phyloP scores from a whole-genome alignment of 306 rosid species.

The Quercus suber region DNA sequence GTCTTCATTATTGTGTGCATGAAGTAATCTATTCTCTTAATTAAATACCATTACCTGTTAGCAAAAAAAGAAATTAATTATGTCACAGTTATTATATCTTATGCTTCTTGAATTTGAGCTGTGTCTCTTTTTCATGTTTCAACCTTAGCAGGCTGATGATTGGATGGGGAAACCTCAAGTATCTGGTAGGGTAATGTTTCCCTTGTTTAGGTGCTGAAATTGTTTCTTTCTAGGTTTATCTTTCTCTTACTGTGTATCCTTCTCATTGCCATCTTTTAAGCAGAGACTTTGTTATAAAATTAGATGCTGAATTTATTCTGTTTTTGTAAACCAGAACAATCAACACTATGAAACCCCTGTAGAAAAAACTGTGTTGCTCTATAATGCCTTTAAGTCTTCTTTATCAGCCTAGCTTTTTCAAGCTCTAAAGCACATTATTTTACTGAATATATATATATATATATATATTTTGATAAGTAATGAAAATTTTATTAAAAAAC shows the following conservation, averaged over 20 bases:
- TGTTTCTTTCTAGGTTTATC: constrained; percentile 1
- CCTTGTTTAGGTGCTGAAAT: constrained; percentile 14
- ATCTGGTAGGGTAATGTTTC: constrained; percentile 48
- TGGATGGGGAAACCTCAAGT: constrained; percentile 25
- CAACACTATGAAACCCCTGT: neutral
- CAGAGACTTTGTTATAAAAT: neutral
- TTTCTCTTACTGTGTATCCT: neutral
- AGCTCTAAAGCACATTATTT: neutral
- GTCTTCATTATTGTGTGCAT: too few species aligned
- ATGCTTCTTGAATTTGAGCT: constrained; percentile 11
- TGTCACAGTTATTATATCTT: neutral
- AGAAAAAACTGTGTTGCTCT: neutral
- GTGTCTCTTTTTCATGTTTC: constrained; percentile 29
- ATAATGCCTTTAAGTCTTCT: neutral
- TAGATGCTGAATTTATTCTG: neutral
- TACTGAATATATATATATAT: too few species aligned
- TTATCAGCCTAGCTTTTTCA: neutral
- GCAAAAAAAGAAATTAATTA: neutral
- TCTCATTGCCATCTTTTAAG: neutral
- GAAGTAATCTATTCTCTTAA: too few species aligned
- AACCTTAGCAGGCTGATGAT: constrained; percentile 57
- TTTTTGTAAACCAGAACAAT: neutral
- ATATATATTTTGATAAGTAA: too few species aligned
- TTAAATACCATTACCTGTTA: too few species aligned
- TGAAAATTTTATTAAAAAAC: too few species aligned